Evolutionary conservation across 1,284 basidiomycete species (phyloP), one percentile per base, ranked within the genome.

Genomic region (Peniophora sp.): DNA sequence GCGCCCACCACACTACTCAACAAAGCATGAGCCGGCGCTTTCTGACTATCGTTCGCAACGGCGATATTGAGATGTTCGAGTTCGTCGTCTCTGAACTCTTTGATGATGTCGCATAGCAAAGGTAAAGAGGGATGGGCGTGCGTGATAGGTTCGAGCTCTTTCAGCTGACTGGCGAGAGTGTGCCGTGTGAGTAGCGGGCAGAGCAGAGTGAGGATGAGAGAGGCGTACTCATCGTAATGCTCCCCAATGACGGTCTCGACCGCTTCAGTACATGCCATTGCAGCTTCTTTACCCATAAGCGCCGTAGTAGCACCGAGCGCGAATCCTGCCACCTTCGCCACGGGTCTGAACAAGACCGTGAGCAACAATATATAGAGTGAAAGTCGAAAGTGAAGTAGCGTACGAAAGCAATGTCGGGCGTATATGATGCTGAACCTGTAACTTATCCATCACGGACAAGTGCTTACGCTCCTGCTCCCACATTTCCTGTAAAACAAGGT

Each of bases 231-330:
- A 65, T 97, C 92, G 61, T 98, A 98, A 65, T 98, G 95, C 66
- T 98, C 95, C 24, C 95, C 95, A 51, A 98, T 98, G 47, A 94
- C 92, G 0, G 93, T 97, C 68, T 98, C 95, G 3, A 98, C 94
- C 0, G 95, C 95, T 66, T 98, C 95, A 0, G 95, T 98, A 60
- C 94, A 97, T 2, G 95, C 95, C 95, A 98, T 98, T 1, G 95
- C 94, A 6, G 93, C 92, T 58, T 97, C 85, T 61, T 85, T 89
- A 16, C 95, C 90, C 78, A 97, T 77, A 17, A 96, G 66, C 1
- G 92, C 95, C 0, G 95, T 97, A 0, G 74, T 77, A 1, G 85
- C 85, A 3, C 95, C 95, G 3, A 98, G 70, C 1, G 87, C 84
- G 63, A 89, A 92, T 1, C 94, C 94, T 47, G 87, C 88, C 2